Conservation (phyloP, 345 rosid species). For the Hibiscus tridactylites region DNA sequence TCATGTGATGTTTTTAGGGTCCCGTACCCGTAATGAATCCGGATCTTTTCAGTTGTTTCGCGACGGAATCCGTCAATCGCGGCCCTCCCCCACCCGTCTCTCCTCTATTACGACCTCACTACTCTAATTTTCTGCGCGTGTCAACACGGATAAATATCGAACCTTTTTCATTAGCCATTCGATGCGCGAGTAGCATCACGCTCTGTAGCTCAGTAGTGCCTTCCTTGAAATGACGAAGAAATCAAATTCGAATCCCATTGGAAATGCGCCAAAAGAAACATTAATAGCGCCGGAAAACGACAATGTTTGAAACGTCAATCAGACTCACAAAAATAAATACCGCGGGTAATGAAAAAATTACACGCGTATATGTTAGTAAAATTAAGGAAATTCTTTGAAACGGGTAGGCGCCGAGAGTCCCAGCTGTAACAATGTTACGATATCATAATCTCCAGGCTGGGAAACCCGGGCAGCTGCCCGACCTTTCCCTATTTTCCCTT, state of each 20-base stretch:
- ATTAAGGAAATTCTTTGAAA: neutral
- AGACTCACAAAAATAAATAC: neutral
- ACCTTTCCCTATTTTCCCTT: neutral
- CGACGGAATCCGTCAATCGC: neutral
- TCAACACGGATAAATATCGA: neutral
- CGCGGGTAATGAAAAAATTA: neutral
- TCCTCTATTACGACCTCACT: neutral
- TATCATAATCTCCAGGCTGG: neutral
- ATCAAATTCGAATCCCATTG: no score
- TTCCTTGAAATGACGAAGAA: no score
- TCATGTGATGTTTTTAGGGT: neutral
- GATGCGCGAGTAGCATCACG: neutral
- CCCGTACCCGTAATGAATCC: neutral
- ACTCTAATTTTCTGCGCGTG: neutral
- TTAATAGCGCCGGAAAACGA: neutral
- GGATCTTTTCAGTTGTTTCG: neutral
- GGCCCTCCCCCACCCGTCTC: neutral
- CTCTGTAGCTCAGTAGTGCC: no score
- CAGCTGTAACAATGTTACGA: neutral
- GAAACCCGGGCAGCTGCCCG: constrained; percentile 14
- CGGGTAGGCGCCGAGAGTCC: neutral
- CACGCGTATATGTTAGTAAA: neutral
- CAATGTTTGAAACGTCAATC: neutral
- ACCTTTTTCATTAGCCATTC: neutral
- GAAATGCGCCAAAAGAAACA: neutral